These are phyloP conservation scores for Hyaloscypha finlandica DNA, from an alignment of 495 filamentous ascomycete species.

Conservation along the genomic window DNA sequence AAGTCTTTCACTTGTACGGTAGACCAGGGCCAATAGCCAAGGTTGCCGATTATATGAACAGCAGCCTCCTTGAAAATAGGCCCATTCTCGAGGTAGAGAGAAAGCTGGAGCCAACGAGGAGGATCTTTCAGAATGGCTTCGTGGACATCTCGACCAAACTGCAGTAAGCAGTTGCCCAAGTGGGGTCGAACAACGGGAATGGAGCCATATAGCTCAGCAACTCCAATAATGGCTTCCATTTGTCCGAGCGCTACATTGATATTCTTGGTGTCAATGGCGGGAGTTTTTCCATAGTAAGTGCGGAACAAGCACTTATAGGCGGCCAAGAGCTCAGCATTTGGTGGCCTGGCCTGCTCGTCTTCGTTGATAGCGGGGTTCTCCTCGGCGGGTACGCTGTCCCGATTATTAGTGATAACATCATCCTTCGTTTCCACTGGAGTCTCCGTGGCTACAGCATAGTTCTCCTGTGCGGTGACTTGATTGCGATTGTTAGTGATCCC, in stretches of 20 bases:
- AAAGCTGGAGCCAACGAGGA: constrained; percentile 20
- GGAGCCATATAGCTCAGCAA: constrained; percentile 8
- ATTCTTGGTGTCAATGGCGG: constrained; percentile 14
- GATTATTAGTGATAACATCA: background rate
- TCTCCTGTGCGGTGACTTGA: background rate
- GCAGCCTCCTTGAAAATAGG: constrained; percentile 28
- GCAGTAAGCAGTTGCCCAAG: constrained; percentile 4
- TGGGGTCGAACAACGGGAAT: background rate
- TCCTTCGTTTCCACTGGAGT: background rate
- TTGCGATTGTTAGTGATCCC: background rate
- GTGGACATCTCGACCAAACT: constrained; percentile 14
- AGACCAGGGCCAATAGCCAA: constrained; percentile 1
- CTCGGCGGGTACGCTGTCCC: background rate
- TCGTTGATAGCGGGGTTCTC: background rate
- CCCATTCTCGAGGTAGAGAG: constrained; percentile 9
- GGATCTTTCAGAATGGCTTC: constrained; percentile 20
- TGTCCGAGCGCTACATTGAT: constrained; percentile 18
- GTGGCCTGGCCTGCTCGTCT: background rate
- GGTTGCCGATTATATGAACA: constrained; percentile 24
- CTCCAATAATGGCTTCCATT: constrained; percentile 1
- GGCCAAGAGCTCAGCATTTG: constrained; percentile 3
- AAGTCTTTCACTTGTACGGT: background rate
- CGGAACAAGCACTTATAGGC: constrained; percentile 25
- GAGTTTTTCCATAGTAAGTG: background rate
- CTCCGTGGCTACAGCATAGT: no score